phyloP scores from a whole-genome alignment of 495 filamentous ascomycete species.

The Xylaria longipes region DNA sequence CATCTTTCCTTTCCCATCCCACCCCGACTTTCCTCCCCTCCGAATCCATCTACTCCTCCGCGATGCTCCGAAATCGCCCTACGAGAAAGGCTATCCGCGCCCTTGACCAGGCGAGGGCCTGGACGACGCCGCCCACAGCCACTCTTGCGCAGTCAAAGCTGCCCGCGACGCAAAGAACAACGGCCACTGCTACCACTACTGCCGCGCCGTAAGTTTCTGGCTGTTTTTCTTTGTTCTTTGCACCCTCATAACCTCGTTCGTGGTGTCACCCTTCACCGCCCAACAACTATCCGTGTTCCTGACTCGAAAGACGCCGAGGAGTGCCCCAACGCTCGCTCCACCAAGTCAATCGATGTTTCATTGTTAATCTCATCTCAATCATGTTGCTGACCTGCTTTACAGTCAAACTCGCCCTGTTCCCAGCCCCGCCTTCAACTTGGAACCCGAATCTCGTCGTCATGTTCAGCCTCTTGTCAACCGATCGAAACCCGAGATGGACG shows the following conservation, averaged over 20 bases:
- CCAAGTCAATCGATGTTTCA: constrained; percentile 3
- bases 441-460: constrained; percentile 10
- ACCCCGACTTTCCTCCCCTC: constrained; percentile 9
- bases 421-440: constrained; percentile 8
- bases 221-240: constrained; percentile 4
- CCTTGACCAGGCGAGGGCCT: constrained; percentile 9
- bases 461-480: constrained; percentile 6
- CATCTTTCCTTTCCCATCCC: constrained; percentile 7
- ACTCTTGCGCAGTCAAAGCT: constrained; percentile 11
- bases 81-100: constrained; percentile 5
- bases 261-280: background rate
- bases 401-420: constrained; percentile 3
- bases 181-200: constrained; percentile 5
- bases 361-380: constrained; percentile 14
- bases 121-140: constrained; percentile 7
- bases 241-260: constrained; percentile 6
- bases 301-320: constrained; percentile 7
- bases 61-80: constrained; percentile 7
- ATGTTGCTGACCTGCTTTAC: constrained; percentile 8
- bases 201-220: constrained; percentile 4
- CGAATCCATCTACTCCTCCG: constrained; percentile 4
- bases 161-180: constrained; percentile 10
- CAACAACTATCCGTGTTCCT: constrained; percentile 7
- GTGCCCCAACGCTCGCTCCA: constrained; percentile 7
- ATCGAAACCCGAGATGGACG: constrained; percentile 12